Percentiles rank a stretch among this genome's conserved stretches.
These are phyloP conservation scores for Boletus subcaerulescens DNA, from an alignment of 768 basidiomycete genomes.

Conservation along the genomic window DNA sequence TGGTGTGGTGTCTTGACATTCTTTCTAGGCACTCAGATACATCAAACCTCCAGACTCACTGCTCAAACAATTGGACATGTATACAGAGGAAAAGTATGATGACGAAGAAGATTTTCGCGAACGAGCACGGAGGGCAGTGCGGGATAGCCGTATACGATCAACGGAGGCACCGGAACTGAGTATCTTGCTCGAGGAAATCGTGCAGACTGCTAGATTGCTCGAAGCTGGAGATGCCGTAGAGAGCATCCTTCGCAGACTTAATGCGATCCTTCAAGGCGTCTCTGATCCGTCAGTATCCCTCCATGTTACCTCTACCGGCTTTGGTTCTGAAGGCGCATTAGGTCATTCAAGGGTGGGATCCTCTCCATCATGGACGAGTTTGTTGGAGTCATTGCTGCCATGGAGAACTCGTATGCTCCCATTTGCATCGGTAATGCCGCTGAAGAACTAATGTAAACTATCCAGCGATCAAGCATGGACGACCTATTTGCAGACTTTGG, in stretches of 20 bases:
- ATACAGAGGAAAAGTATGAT: slow-evolving; percentile 85
- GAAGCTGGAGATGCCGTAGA: slow-evolving; percentile 39
- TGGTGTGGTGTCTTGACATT: background rate
- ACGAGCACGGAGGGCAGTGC: slow-evolving; percentile 42
- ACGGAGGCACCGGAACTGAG: slow-evolving; percentile 47
- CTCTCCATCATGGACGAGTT: slow-evolving; percentile 63
- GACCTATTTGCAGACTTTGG: slow-evolving; percentile 56
- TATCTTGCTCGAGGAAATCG: slow-evolving; percentile 55
- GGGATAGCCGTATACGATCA: slow-evolving; percentile 21
- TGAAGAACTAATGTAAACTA: slow-evolving; percentile 16
- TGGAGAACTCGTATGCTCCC: slow-evolving; percentile 60
- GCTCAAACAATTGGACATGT: slow-evolving; percentile 77
- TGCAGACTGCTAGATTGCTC: slow-evolving; percentile 52
- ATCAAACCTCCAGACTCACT: slow-evolving; percentile 72
- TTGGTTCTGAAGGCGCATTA: slow-evolving; percentile 26
- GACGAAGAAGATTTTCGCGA: slow-evolving; percentile 85
- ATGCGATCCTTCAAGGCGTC: slow-evolving; percentile 54
- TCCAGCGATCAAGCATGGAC: slow-evolving; percentile 66
- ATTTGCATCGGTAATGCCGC: background rate
- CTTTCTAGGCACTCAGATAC: slow-evolving; percentile 65
- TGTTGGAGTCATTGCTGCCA: slow-evolving; percentile 52
- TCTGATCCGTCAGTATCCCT: slow-evolving; percentile 52
- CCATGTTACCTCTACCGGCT: background rate
- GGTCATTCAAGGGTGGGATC: slow-evolving; percentile 60
- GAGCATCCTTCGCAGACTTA: slow-evolving; percentile 56